Base-by-base conservation (phyloP, 768 basidiomycete species). In the Xerocomus spinulosus region DNA sequence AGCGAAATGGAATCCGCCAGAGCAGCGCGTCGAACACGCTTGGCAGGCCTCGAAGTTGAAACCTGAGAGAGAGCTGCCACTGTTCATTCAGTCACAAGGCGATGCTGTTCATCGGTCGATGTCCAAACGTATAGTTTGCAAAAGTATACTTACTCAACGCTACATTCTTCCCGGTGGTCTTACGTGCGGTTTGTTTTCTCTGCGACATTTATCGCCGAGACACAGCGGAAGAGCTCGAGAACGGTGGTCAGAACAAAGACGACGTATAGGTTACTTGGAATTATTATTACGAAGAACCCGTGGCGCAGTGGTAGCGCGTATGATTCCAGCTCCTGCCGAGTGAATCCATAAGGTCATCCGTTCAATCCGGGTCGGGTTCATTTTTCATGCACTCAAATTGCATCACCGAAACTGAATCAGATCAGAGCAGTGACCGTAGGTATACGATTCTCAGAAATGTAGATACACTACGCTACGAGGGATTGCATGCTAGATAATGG, bases 311-410 rank as follows among this genome's bases (percentile, higher is more conserved):
- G 66, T 67, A 67, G 67, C 65, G 66, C 66, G 63, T 69, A 59
- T 65, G 68, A 69, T 69, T 69, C 68, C 68, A 69, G 67, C 49
- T 51, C 30, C 0, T 1, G 3, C 15, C n/a, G 54, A 38, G 50
- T 36, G 30, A 46, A 8, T 71, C 71, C 70, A 67, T 63, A 72
- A 71, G 70, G 71, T 72, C 71, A 70, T 71, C 71, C 70, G 70
- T 72, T 72, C 71, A 68, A 71, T 63, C 64, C 71, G 69, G 69
- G 70, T 71, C 58, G 68, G 69, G 70, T 66, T 70, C 67, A 70
- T 58, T 66, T 66, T 45, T 39, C 25, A n/a, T n/a, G n/a, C n/a
- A n/a, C n/a, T n/a, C n/a, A n/a, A n/a, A n/a, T n/a, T n/a, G n/a
- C 26, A 28, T 28, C 26, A 10, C 26, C 5, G 37, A 46, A 21